phyloP scores from a whole-genome alignment of 2,329 filamentous ascomycete genomes.

The Leptographium wingfieldii region DNA sequence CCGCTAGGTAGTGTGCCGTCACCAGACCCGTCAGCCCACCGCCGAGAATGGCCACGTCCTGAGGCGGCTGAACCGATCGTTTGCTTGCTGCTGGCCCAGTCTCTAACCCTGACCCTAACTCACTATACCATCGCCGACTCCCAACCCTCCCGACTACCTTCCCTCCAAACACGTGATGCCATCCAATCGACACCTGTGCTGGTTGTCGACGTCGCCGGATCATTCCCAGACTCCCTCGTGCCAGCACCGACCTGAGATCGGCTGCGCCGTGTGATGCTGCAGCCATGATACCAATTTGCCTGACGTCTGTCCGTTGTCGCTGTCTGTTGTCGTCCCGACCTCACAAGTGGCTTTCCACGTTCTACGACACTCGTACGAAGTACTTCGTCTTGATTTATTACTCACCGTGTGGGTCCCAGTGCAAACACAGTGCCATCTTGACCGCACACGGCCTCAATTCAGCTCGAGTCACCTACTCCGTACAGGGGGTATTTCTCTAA shows the following conservation, averaged over 20 bases:
- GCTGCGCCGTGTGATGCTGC: background rate
- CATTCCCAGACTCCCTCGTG: background rate
- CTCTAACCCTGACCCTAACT: background rate
- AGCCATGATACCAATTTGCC: background rate
- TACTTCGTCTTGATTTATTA: too few species aligned
- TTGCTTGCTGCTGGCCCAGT: background rate
- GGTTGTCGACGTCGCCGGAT: background rate
- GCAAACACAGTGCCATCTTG: too few species aligned
- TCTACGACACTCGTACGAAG: too few species aligned
- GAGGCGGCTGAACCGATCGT: background rate
- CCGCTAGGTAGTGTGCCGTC: conserved; percentile 63
- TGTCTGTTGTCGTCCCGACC: background rate
- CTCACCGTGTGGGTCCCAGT: too few species aligned
- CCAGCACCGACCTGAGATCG: background rate
- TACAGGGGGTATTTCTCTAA: background rate
- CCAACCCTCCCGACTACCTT: background rate
- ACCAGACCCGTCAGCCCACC: conserved; percentile 75
- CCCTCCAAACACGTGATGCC: background rate
- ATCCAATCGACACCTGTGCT: background rate
- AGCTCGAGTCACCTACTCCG: background rate
- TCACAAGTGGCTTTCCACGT: background rate
- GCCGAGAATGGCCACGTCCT: conserved; percentile 55
- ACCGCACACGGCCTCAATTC: background rate
- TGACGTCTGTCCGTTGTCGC: background rate
- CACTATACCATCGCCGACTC: background rate